These are phyloP conservation scores for Tubosaeta sp. DNA, from an alignment of 768 basidiomycete genomes.

Conservation along the genomic window DNA sequence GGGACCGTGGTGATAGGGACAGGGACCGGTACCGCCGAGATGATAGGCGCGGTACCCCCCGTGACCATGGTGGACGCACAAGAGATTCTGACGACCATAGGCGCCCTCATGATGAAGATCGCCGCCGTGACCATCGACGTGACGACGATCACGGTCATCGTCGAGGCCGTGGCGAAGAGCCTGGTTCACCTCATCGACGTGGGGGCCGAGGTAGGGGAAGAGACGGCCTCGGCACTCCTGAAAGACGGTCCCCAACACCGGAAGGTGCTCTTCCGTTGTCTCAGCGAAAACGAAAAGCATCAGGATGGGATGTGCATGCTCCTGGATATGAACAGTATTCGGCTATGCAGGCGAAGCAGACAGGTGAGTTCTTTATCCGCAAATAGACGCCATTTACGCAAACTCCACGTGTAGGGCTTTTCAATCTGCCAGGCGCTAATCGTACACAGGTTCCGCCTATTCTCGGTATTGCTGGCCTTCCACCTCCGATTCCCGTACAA, in stretches of 20 bases:
- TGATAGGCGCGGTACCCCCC: constrained; percentile 46
- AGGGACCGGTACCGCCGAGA: constrained; percentile 41
- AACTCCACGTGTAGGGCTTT: constrained; percentile 59
- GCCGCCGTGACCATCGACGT: constrained; percentile 45
- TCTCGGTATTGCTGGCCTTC: constrained; percentile 73
- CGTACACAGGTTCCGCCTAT: constrained; percentile 84
- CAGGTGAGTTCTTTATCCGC: constrained; percentile 50
- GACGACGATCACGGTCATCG: constrained; percentile 35
- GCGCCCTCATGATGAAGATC: constrained; percentile 46
- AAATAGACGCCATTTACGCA: constrained; percentile 6
- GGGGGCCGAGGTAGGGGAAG: constrained; percentile 47
- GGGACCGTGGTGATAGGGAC: constrained; percentile 28
- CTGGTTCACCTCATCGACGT: constrained; percentile 33
- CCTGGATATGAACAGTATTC: constrained; percentile 94
- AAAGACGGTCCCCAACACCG: constrained; percentile 86
- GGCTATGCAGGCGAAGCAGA: constrained; percentile 97
- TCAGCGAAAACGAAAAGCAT: constrained; percentile 83
- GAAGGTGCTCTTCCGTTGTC: constrained; percentile 76
- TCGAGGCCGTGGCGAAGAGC: constrained; percentile 38
- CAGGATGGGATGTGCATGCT: constrained; percentile 95
- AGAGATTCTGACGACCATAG: constrained; percentile 46
- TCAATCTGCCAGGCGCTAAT: constrained; percentile 95
- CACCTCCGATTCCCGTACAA: constrained; percentile 79
- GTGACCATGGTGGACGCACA: constrained; percentile 44
- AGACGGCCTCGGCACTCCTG: constrained; percentile 60